Evolutionary conservation across 345 rosid genomes (phyloP).

Genomic region (Garcia nutans): DNA sequence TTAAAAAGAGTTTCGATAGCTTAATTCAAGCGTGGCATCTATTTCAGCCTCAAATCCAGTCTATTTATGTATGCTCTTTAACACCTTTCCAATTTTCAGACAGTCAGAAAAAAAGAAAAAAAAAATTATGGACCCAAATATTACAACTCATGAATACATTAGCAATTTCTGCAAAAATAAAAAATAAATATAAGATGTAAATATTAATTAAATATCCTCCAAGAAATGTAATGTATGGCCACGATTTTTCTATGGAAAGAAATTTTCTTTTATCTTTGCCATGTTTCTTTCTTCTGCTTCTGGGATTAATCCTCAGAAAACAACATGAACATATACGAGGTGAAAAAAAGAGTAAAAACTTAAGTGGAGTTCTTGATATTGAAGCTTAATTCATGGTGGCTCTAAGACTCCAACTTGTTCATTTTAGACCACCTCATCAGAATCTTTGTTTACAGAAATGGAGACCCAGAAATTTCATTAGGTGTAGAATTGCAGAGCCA

Average conservation of each 20-base stretch:
- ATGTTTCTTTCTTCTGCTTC: background rate
- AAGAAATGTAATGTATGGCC: constrained; percentile 23
- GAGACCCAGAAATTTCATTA: constrained; percentile 17
- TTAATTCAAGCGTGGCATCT: background rate
- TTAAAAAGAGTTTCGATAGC: too few relatives aligned
- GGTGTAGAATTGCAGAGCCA: constrained; percentile 79
- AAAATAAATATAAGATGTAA: too few relatives aligned
- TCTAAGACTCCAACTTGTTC: constrained; percentile 48
- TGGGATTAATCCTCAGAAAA: background rate
- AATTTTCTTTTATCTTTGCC: background rate
- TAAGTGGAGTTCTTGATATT: background rate
- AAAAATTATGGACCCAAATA: too few relatives aligned
- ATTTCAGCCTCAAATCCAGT: background rate
- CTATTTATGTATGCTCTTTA: background rate
- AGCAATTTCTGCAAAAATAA: too few relatives aligned
- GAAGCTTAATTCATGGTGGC: constrained; percentile 56
- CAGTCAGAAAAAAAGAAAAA: too few relatives aligned
- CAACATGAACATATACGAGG: background rate
- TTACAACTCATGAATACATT: too few relatives aligned
- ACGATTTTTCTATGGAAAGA: constrained; percentile 6
- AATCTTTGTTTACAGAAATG: constrained; percentile 15
- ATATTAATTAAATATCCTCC: background rate
- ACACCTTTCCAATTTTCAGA: too few relatives aligned
- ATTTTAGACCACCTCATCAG: constrained; percentile 19
- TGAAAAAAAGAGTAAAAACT: background rate